Conservation (phyloP, 768 basidiomycete genomes). For the Kwoniella mangroviensis region DNA sequence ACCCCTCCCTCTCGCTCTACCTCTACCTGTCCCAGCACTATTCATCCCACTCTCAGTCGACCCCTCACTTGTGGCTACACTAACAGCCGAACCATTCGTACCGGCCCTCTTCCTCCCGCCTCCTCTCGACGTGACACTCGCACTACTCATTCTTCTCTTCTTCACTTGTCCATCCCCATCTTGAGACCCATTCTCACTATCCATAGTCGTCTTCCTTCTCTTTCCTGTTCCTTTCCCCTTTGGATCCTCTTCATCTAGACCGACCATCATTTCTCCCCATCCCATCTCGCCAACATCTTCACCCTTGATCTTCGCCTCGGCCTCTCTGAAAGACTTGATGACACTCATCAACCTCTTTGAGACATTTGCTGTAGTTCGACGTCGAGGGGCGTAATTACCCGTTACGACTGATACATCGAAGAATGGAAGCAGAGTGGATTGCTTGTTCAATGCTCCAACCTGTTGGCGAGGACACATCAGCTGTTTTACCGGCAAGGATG, state of each 20-base stretch:
- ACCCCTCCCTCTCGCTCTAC: neutral
- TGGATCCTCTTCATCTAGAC: constrained; percentile 51
- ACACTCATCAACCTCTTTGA: constrained; percentile 77
- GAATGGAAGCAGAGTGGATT: constrained; percentile 75
- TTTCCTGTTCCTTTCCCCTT: constrained; percentile 48
- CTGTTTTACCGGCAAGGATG: neutral
- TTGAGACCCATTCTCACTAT: constrained; percentile 3
- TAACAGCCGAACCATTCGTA: constrained; percentile 13
- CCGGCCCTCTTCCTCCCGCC: constrained; percentile 15
- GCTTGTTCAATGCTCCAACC: constrained; percentile 71
- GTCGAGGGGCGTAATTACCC: constrained; percentile 74
- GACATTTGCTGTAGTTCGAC: constrained; percentile 74
- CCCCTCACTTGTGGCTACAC: constrained; percentile 2
- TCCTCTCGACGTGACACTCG: constrained; percentile 6
- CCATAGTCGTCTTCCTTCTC: constrained; percentile 14
- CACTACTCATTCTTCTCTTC: constrained; percentile 21
- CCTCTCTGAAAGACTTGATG: constrained; percentile 56
- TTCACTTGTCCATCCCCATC: constrained; percentile 18
- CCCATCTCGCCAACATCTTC: constrained; percentile 29
- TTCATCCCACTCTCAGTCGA: constrained; percentile 1
- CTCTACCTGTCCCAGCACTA: constrained; percentile 14
- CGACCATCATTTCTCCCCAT: constrained; percentile 55
- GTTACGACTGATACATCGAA: constrained; percentile 72
- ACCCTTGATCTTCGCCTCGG: constrained; percentile 46
- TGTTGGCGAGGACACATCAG: constrained; percentile 45